These are phyloP conservation scores for Russula dissimulans DNA, from an alignment of 768 basidiomycete genomes.

Conservation along the genomic window DNA sequence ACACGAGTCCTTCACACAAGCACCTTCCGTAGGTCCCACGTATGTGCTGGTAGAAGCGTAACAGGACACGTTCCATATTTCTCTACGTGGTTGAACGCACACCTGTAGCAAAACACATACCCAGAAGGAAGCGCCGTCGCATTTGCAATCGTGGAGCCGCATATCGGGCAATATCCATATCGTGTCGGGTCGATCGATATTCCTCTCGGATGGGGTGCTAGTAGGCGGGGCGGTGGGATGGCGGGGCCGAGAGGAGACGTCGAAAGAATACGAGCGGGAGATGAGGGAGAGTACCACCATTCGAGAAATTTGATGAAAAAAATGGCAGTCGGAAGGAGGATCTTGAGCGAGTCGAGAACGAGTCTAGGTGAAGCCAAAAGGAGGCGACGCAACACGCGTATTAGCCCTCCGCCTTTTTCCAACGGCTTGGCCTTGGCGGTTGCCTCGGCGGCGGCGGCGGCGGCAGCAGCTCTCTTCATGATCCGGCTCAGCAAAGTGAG, in stretches of 20 bases:
- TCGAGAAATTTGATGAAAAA: constrained; percentile 96
- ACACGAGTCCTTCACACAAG: constrained; percentile 39
- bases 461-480: constrained; percentile 22
- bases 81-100: constrained; percentile 77
- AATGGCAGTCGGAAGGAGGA: constrained; percentile 79
- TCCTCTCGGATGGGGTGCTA: constrained; percentile 66
- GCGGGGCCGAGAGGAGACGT: constrained; percentile 54
- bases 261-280: constrained; percentile 68
- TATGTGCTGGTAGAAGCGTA: constrained; percentile 63
- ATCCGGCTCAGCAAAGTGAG: constrained; percentile 8
- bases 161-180: constrained; percentile 85
- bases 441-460: constrained; percentile 4
- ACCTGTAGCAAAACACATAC: constrained; percentile 92
- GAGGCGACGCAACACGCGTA: constrained; percentile 38
- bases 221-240: constrained; percentile 68
- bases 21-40: constrained; percentile 84
- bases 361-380: constrained; percentile 48
- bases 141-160: constrained; percentile 62
- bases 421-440: constrained; percentile 16
- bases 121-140: constrained; percentile 87
- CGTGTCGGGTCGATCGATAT: constrained; percentile 49
- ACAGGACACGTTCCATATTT: constrained; percentile 76
- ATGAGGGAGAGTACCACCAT: constrained; percentile 98
- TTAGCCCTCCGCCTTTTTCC: constrained; percentile 29
- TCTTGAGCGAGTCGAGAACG: constrained; percentile 66